Evolutionary conservation across 257 asterid species (phyloP).

Genomic region (Avicennia marina): DNA sequence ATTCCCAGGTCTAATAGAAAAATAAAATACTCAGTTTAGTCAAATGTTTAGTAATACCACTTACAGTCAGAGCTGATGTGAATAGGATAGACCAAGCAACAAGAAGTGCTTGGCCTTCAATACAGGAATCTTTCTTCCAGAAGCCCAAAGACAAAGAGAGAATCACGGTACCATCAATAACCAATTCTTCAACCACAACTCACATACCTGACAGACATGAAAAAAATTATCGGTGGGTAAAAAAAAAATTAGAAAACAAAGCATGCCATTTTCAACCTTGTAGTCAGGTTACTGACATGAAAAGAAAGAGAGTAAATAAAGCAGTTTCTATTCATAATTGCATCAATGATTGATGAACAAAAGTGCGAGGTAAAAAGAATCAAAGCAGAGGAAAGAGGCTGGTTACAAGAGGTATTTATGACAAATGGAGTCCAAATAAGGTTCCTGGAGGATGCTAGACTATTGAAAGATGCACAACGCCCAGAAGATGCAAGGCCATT

Average conservation of each 20-base stretch:
- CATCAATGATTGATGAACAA: background rate
- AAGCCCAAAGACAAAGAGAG: constrained; percentile 1
- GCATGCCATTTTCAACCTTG: background rate
- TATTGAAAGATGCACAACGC: background rate
- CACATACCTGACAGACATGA: constrained; percentile 19
- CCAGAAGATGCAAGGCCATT: background rate
- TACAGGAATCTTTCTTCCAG: background rate
- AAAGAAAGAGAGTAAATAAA: too few relatives aligned
- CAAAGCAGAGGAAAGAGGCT: background rate
- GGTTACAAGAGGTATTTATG: too few relatives aligned
- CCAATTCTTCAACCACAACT: constrained; percentile 8
- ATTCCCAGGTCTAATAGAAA: background rate
- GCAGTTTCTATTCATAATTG: too few relatives aligned
- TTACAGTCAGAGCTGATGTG: constrained; percentile 7
- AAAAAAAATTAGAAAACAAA: background rate
- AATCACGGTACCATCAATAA: constrained; percentile 10
- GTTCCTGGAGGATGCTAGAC: background rate
- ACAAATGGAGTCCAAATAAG: background rate
- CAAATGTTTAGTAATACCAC: constrained; percentile 11
- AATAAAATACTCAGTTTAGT: constrained; percentile 2
- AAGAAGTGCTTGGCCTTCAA: constrained; percentile 17
- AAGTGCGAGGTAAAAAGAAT: too few relatives aligned
- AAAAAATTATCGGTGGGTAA: constrained; percentile 1
- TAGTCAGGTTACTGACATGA: background rate
- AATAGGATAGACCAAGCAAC: constrained; percentile 24